These are phyloP conservation scores for Striga hermonthica DNA, from an alignment of 305 asterid genomes.

Conservation along the genomic window DNA sequence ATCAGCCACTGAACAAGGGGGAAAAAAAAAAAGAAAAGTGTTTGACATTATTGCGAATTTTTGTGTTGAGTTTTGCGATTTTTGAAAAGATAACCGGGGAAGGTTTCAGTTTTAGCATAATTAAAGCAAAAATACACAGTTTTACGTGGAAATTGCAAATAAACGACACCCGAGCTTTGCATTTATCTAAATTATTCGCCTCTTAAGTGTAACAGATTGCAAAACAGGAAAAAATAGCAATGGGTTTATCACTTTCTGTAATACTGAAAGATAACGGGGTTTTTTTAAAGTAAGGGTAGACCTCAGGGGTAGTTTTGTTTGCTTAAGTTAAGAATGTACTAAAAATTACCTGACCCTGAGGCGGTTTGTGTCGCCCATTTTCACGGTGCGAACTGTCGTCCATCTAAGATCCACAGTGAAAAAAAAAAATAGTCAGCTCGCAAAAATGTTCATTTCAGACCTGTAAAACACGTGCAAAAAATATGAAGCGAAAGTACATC, in stretches of 20 bases:
- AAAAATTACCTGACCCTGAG: constrained; percentile 77
- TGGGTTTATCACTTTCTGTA: background rate
- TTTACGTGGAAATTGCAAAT: too few relatives aligned
- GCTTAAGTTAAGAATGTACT: background rate
- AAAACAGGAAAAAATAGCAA: background rate
- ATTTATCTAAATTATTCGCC: too few relatives aligned
- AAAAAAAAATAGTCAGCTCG: constrained; percentile 24
- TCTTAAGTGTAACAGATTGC: too few relatives aligned
- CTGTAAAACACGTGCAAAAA: constrained; percentile 21
- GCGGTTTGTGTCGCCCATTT: constrained; percentile 82
- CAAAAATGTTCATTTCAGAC: constrained; percentile 23
- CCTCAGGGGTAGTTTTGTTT: background rate
- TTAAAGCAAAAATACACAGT: too few relatives aligned
- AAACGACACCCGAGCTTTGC: background rate
- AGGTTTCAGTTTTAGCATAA: too few relatives aligned
- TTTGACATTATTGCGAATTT: too few relatives aligned
- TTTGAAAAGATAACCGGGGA: too few relatives aligned
- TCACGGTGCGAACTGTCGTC: constrained; percentile 85
- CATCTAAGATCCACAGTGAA: constrained; percentile 43
- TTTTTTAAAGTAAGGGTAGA: background rate
- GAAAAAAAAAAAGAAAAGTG: too few relatives aligned
- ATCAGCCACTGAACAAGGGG: constrained; percentile 48
- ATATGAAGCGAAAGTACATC: constrained; percentile 22
- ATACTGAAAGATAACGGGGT: background rate
- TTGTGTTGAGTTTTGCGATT: too few relatives aligned